Conservation (phyloP, 306 rosid species). For the Arachis hypogaea region DNA sequence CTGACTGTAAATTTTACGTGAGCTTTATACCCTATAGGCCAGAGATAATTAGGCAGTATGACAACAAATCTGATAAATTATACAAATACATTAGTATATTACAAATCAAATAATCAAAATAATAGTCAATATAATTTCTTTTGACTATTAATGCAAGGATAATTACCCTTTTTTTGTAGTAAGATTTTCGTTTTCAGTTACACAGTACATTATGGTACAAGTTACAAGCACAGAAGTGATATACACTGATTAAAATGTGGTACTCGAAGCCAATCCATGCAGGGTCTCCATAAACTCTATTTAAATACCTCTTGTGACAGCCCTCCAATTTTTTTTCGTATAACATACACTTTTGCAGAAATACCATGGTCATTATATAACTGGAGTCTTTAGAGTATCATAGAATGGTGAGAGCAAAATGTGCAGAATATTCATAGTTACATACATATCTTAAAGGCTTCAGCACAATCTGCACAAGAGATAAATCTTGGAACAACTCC, state of each 20-base stretch:
- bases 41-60: too few species aligned
- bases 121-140: slow-evolving; percentile 37
- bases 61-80: too few species aligned
- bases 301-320: slow-evolving; percentile 36
- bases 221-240: slow-evolving; percentile 48
- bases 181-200: slow-evolving; percentile 53
- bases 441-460: slow-evolving; percentile 31
- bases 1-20: too few species aligned
- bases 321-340: slow-evolving; percentile 12
- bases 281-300: slow-evolving; percentile 45
- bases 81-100: too few species aligned
- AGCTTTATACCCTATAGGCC: too few species aligned
- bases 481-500: slow-evolving; percentile 41
- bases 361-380: slow-evolving; percentile 35
- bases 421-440: not conserved
- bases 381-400: slow-evolving; percentile 48
- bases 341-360: slow-evolving; percentile 38
- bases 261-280: slow-evolving; percentile 50
- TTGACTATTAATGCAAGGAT: slow-evolving; percentile 36
- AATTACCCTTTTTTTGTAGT: not conserved
- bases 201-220: slow-evolving; percentile 57
- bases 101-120: too few species aligned
- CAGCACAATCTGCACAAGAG: slow-evolving; percentile 34
- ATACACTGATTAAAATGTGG: slow-evolving; percentile 47
- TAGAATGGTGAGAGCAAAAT: slow-evolving; percentile 33